Conservation (phyloP, 768 basidiomycete genomes). For the Paxillus ammoniavirescens region DNA sequence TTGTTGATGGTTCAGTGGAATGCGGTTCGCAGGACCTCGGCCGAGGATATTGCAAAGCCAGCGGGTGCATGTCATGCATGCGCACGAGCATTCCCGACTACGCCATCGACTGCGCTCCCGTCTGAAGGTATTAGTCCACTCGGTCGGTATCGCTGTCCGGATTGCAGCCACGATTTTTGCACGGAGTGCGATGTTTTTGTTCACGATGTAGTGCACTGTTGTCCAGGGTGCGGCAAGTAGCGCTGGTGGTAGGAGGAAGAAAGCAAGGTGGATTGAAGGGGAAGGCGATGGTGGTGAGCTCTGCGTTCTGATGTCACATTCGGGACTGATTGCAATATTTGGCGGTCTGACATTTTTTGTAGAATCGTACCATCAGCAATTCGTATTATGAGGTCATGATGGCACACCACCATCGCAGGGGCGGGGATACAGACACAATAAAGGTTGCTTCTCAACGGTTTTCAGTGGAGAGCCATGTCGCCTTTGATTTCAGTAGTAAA, state of each 20-base stretch:
- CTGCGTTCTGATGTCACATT: too few species aligned
- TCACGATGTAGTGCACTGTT: conserved; percentile 93
- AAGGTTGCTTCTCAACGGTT: too few species aligned
- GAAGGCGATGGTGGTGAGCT: background rate
- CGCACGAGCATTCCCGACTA: conserved; percentile 61
- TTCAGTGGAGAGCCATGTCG: too few species aligned
- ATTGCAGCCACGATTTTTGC: conserved; percentile 87
- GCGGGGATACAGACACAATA: too few species aligned
- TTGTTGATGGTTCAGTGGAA: conserved; percentile 4
- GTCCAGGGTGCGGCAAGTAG: conserved; percentile 79
- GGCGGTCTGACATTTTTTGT: too few species aligned
- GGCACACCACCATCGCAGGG: too few species aligned
- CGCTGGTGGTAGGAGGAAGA: conserved; percentile 15
- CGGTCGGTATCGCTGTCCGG: conserved; percentile 86
- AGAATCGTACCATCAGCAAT: too few species aligned
- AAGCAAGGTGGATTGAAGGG: background rate
- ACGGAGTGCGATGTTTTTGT: conserved; percentile 95
- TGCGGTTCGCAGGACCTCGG: conserved; percentile 33
- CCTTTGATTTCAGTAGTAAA: too few species aligned
- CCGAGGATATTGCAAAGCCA: conserved; percentile 37
- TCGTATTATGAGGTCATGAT: too few species aligned
- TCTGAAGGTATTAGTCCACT: conserved; percentile 76
- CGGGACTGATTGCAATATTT: too few species aligned
- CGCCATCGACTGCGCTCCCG: conserved; percentile 34
- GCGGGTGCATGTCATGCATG: conserved; percentile 72